Percentiles rank a stretch among this genome's conserved stretches.
Evolutionary conservation across 2,329 filamentous ascomycete species (phyloP).

Genomic region (Pezicula carpinea): DNA sequence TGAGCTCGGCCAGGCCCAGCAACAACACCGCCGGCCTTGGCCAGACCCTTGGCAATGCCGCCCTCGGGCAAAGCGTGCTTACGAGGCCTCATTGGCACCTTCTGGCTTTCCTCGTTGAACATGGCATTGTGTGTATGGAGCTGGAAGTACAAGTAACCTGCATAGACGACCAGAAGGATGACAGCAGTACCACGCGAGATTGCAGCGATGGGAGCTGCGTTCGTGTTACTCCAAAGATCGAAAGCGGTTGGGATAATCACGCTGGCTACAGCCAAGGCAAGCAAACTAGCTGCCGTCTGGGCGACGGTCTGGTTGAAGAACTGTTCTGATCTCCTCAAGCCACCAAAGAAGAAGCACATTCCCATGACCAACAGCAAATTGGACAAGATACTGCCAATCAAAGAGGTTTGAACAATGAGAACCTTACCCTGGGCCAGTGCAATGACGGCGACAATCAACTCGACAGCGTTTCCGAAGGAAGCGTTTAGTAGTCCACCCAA

Average conservation of each 20-base stretch:
- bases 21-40: conserved; percentile 25
- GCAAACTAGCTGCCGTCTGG: conserved; percentile 72
- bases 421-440: conserved; percentile 65
- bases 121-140: conserved; percentile 77
- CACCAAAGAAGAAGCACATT: conserved; percentile 82
- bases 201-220: conserved; percentile 40
- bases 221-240: conserved; percentile 47
- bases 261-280: conserved; percentile 68
- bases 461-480: conserved; percentile 86
- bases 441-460: conserved; percentile 84
- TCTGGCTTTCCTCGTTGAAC: conserved; percentile 76
- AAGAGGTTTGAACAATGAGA: conserved; percentile 83
- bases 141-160: conserved; percentile 82
- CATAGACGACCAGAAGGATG: conserved; percentile 81
- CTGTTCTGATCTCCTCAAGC: conserved; percentile 70
- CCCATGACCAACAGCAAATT: conserved; percentile 86
- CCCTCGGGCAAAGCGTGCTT: conserved; percentile 31
- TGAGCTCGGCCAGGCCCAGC: conserved; percentile 25
- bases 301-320: conserved; percentile 90
- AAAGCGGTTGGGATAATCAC: conserved; percentile 91
- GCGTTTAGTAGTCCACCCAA: conserved; percentile 87
- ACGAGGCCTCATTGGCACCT: conserved; percentile 59
- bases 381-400: conserved; percentile 87
- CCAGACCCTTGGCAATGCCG: conserved; percentile 24
- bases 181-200: conserved; percentile 71